A percentile compares a stretch with the other conserved stretches of the same genome.
Conservation (phyloP, 2,329 filamentous ascomycete genomes). For the Diaporthe longicolla region DNA sequence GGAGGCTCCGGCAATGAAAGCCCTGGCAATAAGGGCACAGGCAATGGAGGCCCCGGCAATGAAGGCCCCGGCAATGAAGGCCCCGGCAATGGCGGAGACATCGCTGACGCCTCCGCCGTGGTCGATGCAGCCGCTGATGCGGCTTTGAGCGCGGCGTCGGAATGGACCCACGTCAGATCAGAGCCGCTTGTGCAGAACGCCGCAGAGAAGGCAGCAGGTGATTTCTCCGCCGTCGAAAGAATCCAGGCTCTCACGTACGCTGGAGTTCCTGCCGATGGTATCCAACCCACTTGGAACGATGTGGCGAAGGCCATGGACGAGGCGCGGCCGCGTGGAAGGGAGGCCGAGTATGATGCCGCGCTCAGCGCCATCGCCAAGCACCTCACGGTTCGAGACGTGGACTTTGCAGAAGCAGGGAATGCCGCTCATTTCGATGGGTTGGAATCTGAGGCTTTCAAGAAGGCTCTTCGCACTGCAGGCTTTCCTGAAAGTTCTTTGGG, state of each 20-base stretch:
- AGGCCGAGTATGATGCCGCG: background rate
- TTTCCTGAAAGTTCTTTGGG: background rate
- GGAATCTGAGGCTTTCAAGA: background rate
- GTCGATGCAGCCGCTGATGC: background rate
- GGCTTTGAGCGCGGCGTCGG: no score
- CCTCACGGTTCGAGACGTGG: background rate
- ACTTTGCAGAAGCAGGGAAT: background rate
- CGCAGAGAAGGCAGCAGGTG: no score
- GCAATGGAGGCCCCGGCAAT: no score
- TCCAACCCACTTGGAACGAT: background rate
- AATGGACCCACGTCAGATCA: background rate
- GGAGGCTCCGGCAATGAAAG: no score
- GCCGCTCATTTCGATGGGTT: background rate
- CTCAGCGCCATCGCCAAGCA: background rate
- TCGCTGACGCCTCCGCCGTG: background rate
- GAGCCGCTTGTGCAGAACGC: background rate
- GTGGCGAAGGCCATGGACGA: background rate
- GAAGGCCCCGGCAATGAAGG: no score
- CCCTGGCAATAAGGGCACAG: no score
- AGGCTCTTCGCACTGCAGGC: background rate
- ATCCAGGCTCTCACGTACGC: background rate
- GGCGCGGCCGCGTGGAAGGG: no score
- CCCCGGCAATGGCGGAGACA: background rate
- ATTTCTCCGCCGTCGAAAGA: background rate
- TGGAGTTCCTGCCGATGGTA: background rate